Base-by-base conservation (phyloP, 2,329 filamentous ascomycete species). In the Trichoderma arundinaceum region DNA sequence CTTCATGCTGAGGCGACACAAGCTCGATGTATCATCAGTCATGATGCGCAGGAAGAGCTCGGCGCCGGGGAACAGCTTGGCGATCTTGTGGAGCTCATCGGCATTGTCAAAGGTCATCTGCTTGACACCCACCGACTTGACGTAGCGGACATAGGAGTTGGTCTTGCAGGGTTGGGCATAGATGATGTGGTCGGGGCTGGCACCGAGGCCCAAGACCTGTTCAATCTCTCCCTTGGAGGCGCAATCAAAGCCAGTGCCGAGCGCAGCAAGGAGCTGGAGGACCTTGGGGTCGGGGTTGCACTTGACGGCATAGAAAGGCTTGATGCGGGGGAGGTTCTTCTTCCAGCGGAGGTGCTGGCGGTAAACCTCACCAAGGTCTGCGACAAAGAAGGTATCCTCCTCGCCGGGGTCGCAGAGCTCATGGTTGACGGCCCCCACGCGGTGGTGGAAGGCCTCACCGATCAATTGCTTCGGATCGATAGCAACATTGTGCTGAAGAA, bases 91-190 rank as follows among this genome's bases (percentile, higher is more conserved):
- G 60, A 99, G 87, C 84, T 99, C 95, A 78, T 99, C 95, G 77
- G 91, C 88, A 74, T 99, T 99, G 86, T 99, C 95, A 76, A 99
- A 98, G 2, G 95, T 99, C 94, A 99, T 98, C 84, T 97, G 92
- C 82, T 91, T 94, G 77, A 99, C 95, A 71, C 90, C 91, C 71
- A 89, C 84, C 76, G 88, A 86, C 74, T 91, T 88, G 70, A 96
- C 95, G 75, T 94, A 96, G 75, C 94, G 92, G 69, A 99, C 86
- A 79, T 97, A 98, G 54, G 94, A 97, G 82, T 95, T 96, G 74
- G 95, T 99, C 88, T 99, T 99, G 91, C 95, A 98, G 64, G 95
- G 95, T 82, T 99, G 95, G 57, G 95, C 95, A 76, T 98, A 99
- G 81, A 99, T 97, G 83, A 99, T 96, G 78, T 94, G 93, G 71